phyloP scores from a whole-genome alignment of 306 rosid genomes.

The Arachis stenosperma region DNA sequence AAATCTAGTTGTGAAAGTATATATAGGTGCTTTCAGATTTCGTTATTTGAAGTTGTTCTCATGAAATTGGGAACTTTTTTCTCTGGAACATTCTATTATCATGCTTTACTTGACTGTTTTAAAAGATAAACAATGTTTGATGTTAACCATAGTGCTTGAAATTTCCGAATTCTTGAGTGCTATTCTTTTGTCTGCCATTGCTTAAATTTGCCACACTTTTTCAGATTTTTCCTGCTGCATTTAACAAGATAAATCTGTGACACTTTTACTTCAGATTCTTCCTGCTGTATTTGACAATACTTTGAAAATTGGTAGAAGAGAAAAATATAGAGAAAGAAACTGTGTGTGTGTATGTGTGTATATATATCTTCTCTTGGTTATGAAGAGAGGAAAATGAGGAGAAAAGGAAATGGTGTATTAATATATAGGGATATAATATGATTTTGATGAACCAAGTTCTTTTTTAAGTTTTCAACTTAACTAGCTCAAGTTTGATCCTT shows the following conservation, averaged over 20 bases:
- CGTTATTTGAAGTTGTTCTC: conserved; percentile 28
- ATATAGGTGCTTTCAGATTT: conserved; percentile 13
- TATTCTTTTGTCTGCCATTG: conserved; percentile 10
- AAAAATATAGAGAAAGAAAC: no score
- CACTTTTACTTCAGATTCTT: no score
- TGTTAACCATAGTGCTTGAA: conserved; percentile 14
- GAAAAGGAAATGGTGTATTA: no score
- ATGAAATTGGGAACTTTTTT: conserved; percentile 10
- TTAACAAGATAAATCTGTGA: not conserved
- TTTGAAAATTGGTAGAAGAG: no score
- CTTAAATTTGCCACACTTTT: not conserved
- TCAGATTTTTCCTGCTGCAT: conserved; percentile 8
- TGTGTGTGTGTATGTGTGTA: no score
- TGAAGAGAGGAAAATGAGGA: no score
- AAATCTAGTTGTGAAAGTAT: conserved; percentile 18
- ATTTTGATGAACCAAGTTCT: conserved; percentile 27
- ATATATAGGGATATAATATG: not conserved
- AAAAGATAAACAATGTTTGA: conserved; percentile 2
- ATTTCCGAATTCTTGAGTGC: conserved; percentile 6
- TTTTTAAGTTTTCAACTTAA: conserved; percentile 64
- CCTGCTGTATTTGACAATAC: no score
- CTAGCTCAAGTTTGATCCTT: conserved; percentile 80
- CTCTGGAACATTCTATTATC: conserved; percentile 25
- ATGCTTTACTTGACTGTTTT: conserved; percentile 20
- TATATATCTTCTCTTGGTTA: no score